Evolutionary conservation across 78 protist species (phyloP).

Genomic region (Dictyostelium discoideum): DNA sequence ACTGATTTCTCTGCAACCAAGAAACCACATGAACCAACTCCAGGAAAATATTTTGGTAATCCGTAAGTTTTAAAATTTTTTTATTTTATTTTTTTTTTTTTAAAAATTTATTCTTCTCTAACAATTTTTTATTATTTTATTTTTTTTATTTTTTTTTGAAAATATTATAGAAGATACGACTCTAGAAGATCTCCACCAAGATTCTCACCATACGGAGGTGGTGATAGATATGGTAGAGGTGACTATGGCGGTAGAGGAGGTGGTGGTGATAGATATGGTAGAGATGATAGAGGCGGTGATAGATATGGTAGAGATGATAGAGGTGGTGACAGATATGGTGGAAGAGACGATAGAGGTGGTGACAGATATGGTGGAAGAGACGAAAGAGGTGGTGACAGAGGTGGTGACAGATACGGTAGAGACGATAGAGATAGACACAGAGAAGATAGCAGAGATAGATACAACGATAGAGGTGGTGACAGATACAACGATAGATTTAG

Average conservation of each 20-base stretch:
- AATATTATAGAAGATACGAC: constrained; percentile 14
- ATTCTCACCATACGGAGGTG: constrained; percentile 66
- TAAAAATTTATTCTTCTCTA: no score
- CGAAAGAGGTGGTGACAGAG: constrained; percentile 13
- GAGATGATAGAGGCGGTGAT: constrained; percentile 15
- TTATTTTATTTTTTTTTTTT: neutral
- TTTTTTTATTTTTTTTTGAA: neutral
- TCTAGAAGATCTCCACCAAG: constrained; percentile 42
- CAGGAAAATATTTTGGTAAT: constrained; percentile 64
- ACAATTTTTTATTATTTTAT: neutral
- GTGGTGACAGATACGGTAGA: constrained; percentile 9
- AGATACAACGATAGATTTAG: constrained; percentile 31
- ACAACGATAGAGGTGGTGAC: neutral
- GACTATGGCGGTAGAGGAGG: neutral
- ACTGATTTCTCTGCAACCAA: constrained; percentile 72
- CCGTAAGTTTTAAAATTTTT: constrained; percentile 4
- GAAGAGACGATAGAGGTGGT: constrained; percentile 2
- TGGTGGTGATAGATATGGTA: constrained; percentile 27
- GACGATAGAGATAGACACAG: neutral
- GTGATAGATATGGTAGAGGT: constrained; percentile 15
- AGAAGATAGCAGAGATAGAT: constrained; percentile 23
- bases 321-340: constrained; percentile 34
- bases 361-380: constrained; percentile 8
- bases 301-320: neutral
- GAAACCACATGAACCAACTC: constrained; percentile 73